These are phyloP conservation scores for Ceratobasidium sp. DNA, from an alignment of 1,284 basidiomycete genomes.

Conservation along the genomic window DNA sequence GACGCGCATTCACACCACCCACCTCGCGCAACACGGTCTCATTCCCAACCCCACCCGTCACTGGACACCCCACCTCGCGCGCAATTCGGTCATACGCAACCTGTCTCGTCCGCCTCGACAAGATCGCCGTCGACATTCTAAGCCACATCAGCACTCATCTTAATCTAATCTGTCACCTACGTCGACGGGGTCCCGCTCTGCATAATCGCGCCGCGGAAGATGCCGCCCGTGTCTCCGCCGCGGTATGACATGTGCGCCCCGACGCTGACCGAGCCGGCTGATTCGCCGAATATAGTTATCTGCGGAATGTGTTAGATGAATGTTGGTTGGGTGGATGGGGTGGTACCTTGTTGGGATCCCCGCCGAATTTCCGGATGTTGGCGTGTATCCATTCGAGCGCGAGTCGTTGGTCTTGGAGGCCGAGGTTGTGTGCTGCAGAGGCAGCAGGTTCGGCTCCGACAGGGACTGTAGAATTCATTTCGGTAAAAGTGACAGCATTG, in stretches of 20 bases:
- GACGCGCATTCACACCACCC: neutral
- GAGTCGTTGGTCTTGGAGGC: slow-evolving; percentile 52
- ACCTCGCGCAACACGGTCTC: slow-evolving; percentile 9
- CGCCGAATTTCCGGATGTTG: slow-evolving; percentile 56
- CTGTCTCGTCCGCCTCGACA: slow-evolving; percentile 19
- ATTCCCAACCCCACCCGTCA: neutral
- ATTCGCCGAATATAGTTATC: slow-evolving; percentile 45
- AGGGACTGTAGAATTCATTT: slow-evolving; percentile 26
- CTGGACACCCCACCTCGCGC: slow-evolving; percentile 9
- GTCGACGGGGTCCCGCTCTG: slow-evolving; percentile 38
- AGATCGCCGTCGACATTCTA: slow-evolving; percentile 29
- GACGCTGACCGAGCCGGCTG: slow-evolving; percentile 46
- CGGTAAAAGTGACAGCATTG: neutral
- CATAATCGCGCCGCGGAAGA: slow-evolving; percentile 41
- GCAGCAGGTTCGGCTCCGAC: slow-evolving; percentile 46
- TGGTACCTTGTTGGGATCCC: slow-evolving; percentile 50
- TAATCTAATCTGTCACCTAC: slow-evolving; percentile 4
- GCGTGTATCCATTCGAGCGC: slow-evolving; percentile 57
- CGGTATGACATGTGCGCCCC: slow-evolving; percentile 42
- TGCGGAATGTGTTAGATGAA: neutral
- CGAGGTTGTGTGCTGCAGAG: slow-evolving; percentile 49
- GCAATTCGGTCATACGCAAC: slow-evolving; percentile 14
- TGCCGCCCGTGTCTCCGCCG: slow-evolving; percentile 32
- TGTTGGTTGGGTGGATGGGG: neutral
- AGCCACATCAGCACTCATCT: too few species aligned